Base-by-base conservation (phyloP, 1,139 yeast genomes). In the Candida sp. region DNA sequence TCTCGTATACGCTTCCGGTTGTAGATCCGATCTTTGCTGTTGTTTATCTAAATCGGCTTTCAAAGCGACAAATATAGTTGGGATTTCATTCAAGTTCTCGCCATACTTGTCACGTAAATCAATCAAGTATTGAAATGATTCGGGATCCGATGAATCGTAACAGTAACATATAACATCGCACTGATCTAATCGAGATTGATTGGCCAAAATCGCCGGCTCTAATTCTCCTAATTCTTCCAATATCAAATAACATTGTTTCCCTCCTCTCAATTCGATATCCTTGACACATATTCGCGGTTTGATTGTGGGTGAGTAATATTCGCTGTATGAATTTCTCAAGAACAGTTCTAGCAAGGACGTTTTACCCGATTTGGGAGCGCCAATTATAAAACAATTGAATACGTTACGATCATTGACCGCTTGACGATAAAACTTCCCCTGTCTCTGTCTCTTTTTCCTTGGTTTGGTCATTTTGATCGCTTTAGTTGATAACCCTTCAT, bases 11-110 rank as follows among this genome's bases (percentile, higher is more conserved):
- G 80, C 85, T 55, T 93, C 98, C 0, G 99, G 99, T 56, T 89
- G 97, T 5, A 77, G 70, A 44, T 82, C 88, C 29, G 87, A 81
- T 29, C 99, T 63, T 58, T 93, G 99, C 55, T 91, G 97, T 58
- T 91, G 98, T 51, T 95, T 83, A 61, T 93, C 99, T 38, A 90
- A 70, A 62, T 93, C 99, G 0, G 99, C 98, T 58, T 93, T 93
- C 25, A 90, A 68, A 0, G 97, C 99, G 1, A 90, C 98, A 58
- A 84, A 88, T 0, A 91, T 84, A 4, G 87, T 78, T 0, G 99
- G 99, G 2, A 91, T 69, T 43, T 81, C 81, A 54, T 82, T 84
- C 35, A 91, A 66, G n/a, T 53, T 43, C 35, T 70, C 68, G 0
- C 81, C 77, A 55, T 84, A 81, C 47, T 72, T 75, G 39, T 73